Conservation (phyloP, 768 basidiomycete species). For the Suillus subluteus region DNA sequence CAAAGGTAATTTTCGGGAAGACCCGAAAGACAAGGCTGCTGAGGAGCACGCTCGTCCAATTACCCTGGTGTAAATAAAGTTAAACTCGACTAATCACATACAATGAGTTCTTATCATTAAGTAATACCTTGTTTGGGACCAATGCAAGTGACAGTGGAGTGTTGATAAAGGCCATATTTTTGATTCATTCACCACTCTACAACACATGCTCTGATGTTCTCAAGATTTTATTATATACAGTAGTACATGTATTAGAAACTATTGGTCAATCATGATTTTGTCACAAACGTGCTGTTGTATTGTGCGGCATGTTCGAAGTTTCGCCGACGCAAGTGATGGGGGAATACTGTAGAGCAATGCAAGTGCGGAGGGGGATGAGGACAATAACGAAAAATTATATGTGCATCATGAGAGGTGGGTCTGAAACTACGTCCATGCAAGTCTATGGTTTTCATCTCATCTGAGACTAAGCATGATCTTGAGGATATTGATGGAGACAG, state of each 20-base stretch:
- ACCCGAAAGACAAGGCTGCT: too few species aligned
- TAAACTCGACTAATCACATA: too few species aligned
- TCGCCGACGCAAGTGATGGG: background rate
- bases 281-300: background rate
- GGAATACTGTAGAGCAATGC: background rate
- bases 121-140: too few species aligned
- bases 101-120: too few species aligned
- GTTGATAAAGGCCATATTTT: background rate
- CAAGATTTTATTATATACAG: too few species aligned
- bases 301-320: background rate
- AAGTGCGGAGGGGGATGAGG: background rate
- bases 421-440: background rate
- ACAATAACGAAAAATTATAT: background rate
- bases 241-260: background rate
- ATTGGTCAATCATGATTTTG: background rate
- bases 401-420: too few species aligned
- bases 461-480: slow-evolving; percentile 78
- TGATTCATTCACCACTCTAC: background rate
- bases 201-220: background rate
- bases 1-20: too few species aligned
- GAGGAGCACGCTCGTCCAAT: too few species aligned
- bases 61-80: too few species aligned
- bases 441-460: slow-evolving; percentile 81
- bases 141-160: too few species aligned
- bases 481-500: slow-evolving; percentile 76